phyloP scores from a whole-genome alignment of 495 filamentous ascomycete genomes.

The Penicillium robsamsonii region DNA sequence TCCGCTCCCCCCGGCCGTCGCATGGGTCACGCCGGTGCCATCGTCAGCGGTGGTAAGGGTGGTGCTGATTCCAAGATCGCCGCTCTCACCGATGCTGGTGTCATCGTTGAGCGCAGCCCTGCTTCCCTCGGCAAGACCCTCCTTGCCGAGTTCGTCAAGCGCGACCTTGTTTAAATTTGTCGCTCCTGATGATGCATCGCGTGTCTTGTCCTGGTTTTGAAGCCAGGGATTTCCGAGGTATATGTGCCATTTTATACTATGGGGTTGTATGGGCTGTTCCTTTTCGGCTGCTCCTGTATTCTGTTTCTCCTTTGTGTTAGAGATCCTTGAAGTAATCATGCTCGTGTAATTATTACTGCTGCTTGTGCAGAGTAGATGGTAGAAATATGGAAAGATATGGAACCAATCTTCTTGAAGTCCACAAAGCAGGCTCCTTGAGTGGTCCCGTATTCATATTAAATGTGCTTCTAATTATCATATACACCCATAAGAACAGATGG shows the following conservation, averaged over 20 bases:
- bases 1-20: conserved; percentile 91
- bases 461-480: too few species aligned
- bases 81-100: conserved; percentile 88
- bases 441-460: background rate
- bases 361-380: conserved; percentile 12
- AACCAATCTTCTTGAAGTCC: background rate
- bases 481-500: too few species aligned
- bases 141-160: conserved; percentile 91
- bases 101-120: conserved; percentile 93
- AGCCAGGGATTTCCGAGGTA: conserved; percentile 22
- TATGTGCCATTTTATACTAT: conserved; percentile 25
- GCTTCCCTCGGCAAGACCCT: conserved; percentile 87
- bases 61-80: conserved; percentile 96
- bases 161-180: conserved; percentile 77
- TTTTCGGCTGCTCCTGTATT: conserved; percentile 30
- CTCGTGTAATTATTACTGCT: conserved; percentile 29
- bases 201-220: conserved; percentile 18
- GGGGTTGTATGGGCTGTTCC: conserved; percentile 25
- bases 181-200: conserved; percentile 19
- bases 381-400: background rate
- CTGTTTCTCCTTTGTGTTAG: conserved; percentile 37
- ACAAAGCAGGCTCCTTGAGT: background rate
- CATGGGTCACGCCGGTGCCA: conserved; percentile 98
- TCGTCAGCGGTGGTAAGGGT: conserved; percentile 95
- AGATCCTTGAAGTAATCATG: conserved; percentile 35